These are phyloP conservation scores for Cyberlindnera euphorbiiphila DNA, from an alignment of 805 yeast species.

Conservation along the genomic window DNA sequence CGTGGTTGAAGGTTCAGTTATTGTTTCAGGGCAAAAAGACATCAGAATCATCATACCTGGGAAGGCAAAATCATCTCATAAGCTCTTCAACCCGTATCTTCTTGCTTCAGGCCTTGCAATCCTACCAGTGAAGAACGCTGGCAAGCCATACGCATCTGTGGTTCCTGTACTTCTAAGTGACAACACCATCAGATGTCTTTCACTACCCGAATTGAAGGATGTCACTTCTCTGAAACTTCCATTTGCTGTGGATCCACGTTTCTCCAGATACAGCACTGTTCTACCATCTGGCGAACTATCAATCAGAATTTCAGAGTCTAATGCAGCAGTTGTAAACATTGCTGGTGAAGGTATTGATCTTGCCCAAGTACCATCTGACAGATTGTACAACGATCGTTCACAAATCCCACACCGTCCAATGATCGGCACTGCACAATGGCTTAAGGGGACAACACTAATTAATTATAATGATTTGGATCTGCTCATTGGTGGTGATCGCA, in stretches of 20 bases:
- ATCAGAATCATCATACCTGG: constrained; percentile 60
- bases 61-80: constrained; percentile 59
- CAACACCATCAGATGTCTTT: constrained; percentile 42
- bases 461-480: constrained; percentile 57
- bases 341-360: constrained; percentile 7
- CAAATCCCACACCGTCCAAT: constrained; percentile 76
- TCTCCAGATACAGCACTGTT: constrained; percentile 40
- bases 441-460: constrained; percentile 68
- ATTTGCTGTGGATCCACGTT: constrained; percentile 37
- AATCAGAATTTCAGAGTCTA: constrained; percentile 51
- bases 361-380: constrained; percentile 38
- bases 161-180: constrained; percentile 42
- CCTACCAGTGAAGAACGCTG: constrained; percentile 24
- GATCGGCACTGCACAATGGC: constrained; percentile 79
- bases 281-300: constrained; percentile 55
- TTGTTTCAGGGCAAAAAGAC: constrained; percentile 54
- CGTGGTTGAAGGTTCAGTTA: constrained; percentile 55
- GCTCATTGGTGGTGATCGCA: constrained; percentile 69
- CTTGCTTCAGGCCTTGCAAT: constrained; percentile 50
- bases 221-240: constrained; percentile 46
- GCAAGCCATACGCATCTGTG: constrained; percentile 41
- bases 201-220: constrained; percentile 64
- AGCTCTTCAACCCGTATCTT: constrained; percentile 47
- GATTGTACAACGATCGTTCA: constrained; percentile 64
- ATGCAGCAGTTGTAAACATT: constrained; percentile 42